Percentiles rank a stretch among this genome's conserved stretches.
Conservation (phyloP, 768 basidiomycete genomes). For the Russula foetens region DNA sequence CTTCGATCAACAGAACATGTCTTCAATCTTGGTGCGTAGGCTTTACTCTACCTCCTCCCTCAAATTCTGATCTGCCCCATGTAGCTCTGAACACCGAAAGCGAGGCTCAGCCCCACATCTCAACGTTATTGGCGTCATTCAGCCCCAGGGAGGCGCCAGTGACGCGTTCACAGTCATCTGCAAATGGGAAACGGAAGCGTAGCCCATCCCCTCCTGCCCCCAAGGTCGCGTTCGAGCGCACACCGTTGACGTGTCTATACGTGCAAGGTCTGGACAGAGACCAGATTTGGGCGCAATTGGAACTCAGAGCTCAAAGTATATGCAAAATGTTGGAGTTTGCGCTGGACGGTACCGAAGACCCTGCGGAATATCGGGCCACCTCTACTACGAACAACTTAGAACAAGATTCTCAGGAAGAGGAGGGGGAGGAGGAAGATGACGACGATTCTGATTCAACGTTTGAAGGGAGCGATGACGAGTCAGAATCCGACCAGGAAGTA, state of each 20-base stretch:
- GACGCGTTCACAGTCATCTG: constrained; percentile 59
- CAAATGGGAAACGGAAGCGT: constrained; percentile 37
- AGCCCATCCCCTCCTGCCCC: constrained; percentile 26
- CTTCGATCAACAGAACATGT: constrained; percentile 63
- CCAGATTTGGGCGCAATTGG: constrained; percentile 92
- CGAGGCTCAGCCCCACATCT: constrained; percentile 54
- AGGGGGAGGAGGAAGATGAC: constrained; percentile 28
- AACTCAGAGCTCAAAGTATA: constrained; percentile 65
- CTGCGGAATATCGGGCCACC: constrained; percentile 26
- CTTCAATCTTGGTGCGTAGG: constrained; percentile 61
- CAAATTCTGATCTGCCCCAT: constrained; percentile 1
- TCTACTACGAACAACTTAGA: constrained; percentile 22
- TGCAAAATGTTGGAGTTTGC: constrained; percentile 60
- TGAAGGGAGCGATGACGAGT: constrained; percentile 19
- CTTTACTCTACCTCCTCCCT: neutral
- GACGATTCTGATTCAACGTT: constrained; percentile 18
- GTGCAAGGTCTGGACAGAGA: constrained; percentile 74
- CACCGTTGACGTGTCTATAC: constrained; percentile 71
- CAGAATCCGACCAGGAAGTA: constrained; percentile 27
- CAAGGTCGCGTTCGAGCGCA: constrained; percentile 37
- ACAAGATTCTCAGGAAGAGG: constrained; percentile 26
- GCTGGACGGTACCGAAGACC: constrained; percentile 43
- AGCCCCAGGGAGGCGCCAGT: constrained; percentile 61
- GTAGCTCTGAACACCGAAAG: constrained; percentile 63
- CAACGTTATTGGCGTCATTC: constrained; percentile 58